A percentile compares a stretch with the other conserved stretches of the same genome.
Conservation (phyloP, 306 rosid species). For the Dryas octopetala region DNA sequence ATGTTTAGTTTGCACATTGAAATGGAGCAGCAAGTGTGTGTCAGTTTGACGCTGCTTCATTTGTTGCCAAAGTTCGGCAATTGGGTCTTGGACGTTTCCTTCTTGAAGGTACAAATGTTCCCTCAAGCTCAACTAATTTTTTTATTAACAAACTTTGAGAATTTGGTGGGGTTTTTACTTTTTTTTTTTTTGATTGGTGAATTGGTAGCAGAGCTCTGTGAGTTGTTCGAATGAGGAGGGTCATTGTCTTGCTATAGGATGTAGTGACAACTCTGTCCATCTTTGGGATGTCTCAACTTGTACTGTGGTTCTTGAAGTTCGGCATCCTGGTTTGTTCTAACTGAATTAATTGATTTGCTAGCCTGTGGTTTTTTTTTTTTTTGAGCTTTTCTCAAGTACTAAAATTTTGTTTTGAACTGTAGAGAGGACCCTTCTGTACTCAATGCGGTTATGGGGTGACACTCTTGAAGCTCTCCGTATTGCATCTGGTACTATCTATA, state of each 20-base stretch:
- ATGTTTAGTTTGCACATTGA: slow-evolving; percentile 46
- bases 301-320: slow-evolving; percentile 52
- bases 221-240: slow-evolving; percentile 37
- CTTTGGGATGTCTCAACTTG: slow-evolving; percentile 72
- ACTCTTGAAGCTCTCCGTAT: slow-evolving; percentile 66
- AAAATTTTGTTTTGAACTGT: slow-evolving; percentile 11
- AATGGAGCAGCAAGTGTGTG: slow-evolving; percentile 19
- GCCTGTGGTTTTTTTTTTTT: not conserved
- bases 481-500: slow-evolving; percentile 91
- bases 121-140: not conserved
- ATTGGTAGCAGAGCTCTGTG: slow-evolving; percentile 42
- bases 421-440: slow-evolving; percentile 86
- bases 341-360: slow-evolving; percentile 1
- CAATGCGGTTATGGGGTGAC: slow-evolving; percentile 95
- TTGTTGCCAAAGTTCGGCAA: slow-evolving; percentile 63
- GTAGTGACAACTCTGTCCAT: slow-evolving; percentile 79
- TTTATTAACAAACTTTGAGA: not conserved
- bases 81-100: slow-evolving; percentile 90
- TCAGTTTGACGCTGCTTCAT: slow-evolving; percentile 38
- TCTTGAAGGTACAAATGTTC: slow-evolving; percentile 54
- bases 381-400: not conserved
- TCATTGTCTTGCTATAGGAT: slow-evolving; percentile 66
- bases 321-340: slow-evolving; percentile 75
- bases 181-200: not conserved
- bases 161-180: not conserved